Percentiles rank a stretch among this genome's conserved stretches.
Evolutionary conservation across 2,329 filamentous ascomycete species (phyloP).

Genomic region (Apiospora marii): DNA sequence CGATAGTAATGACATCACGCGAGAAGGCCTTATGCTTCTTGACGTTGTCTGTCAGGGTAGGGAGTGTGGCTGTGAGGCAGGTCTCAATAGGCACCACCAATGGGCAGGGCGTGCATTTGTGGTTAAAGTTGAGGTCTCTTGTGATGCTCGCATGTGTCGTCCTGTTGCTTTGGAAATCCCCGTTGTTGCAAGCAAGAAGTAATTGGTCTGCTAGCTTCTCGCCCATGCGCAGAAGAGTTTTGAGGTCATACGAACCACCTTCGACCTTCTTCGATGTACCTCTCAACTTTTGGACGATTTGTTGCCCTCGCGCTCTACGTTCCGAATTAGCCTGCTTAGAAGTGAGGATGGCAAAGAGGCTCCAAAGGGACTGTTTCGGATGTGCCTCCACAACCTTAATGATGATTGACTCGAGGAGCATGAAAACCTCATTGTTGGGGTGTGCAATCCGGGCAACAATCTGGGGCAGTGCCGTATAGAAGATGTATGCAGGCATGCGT

Average conservation of each 20-base stretch:
- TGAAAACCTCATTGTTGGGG: constrained; percentile 78
- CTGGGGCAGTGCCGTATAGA: constrained; percentile 86
- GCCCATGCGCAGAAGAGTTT: constrained; percentile 75
- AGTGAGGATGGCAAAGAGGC: constrained; percentile 85
- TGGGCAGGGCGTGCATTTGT: constrained; percentile 81
- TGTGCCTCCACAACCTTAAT: constrained; percentile 85
- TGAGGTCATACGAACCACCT: constrained; percentile 66
- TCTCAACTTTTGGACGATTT: constrained; percentile 60
- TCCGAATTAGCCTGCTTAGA: constrained; percentile 72
- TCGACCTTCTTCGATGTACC: constrained; percentile 60
- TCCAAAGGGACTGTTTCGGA: constrained; percentile 92
- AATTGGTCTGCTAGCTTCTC: constrained; percentile 86
- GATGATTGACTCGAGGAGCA: constrained; percentile 80
- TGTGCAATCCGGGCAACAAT: constrained; percentile 96
- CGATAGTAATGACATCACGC: constrained; percentile 84
- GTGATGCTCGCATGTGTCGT: constrained; percentile 76
- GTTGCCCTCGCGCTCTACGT: constrained; percentile 62
- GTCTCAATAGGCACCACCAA: constrained; percentile 90
- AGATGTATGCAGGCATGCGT: constrained; percentile 76
- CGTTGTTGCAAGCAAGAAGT: constrained; percentile 80
- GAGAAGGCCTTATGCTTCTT: constrained; percentile 88
- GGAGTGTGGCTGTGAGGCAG: constrained; percentile 83
- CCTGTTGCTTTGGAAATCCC: constrained; percentile 73
- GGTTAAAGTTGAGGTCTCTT: constrained; percentile 82
- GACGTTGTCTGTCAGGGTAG: constrained; percentile 74